Evolutionary conservation across 2,329 filamentous ascomycete species (phyloP), one percentile per base, ranked within the genome.

Genomic region (Coniochaeta ligniaria): DNA sequence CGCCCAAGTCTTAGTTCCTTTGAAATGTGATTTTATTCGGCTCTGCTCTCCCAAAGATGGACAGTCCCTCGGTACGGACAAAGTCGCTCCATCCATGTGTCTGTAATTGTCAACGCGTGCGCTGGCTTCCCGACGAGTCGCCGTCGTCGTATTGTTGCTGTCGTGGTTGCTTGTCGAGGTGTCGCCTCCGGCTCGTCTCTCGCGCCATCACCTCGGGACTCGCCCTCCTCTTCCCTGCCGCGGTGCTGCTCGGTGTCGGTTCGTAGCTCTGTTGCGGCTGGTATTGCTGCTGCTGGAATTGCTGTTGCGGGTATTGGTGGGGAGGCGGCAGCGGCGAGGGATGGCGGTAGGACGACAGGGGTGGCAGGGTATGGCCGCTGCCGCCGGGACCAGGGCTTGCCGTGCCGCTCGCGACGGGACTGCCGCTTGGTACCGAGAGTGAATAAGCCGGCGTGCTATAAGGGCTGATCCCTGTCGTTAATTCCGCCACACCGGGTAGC

Each of bases 391-490:
- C 75, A 1, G 80, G 78, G 59, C 78, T 82, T 14, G 74, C 71
- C 1, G 72, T 74, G 12, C 72, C 62, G 69, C 75, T 75, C 61
- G 75, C 68, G 31, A 73, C 67, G 28, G 73, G 70, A 62, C 75
- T 74, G 54, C 71, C 70, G 43, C 68, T 75, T 3, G 76, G 72
- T 8, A 73, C 70, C 33, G 74, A 74, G 58, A 77, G 70, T 8
- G 80, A 78, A 67, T 83, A 84, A 0, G 82, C 80, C 43, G 82
- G 81, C n/a, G 81, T 82, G 64, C 75, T 82, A 68, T 87, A 87
- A 0, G 83, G 82, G 64, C 81, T 85, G 35, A 86, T 76, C 14
- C 85, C 85, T 0, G 84, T 87, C 1, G 85, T 88, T 66, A 88
- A 77, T 68, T 88, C 85, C 38, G 82, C 80, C 17, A 88, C 77